phyloP scores from a whole-genome alignment of 441 rosid species.

The Populus hybrid region DNA sequence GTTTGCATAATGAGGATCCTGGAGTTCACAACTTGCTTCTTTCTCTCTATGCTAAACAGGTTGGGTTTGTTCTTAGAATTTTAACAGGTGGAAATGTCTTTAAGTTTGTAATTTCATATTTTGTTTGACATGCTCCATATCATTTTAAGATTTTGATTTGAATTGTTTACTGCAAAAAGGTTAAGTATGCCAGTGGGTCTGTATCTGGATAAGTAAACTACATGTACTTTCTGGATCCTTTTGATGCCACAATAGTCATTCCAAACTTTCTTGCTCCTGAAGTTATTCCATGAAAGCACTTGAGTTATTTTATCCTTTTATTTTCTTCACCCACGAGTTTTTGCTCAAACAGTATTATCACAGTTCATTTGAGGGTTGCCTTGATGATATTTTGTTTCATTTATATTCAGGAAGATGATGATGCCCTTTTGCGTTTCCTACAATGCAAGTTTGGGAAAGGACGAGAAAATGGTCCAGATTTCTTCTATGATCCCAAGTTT shows the following conservation, averaged over 20 bases:
- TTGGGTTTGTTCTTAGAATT: slow-evolving; percentile 19
- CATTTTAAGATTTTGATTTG: neutral
- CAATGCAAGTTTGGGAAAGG: slow-evolving; percentile 99
- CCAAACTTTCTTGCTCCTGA: neutral
- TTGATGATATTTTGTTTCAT: neutral
- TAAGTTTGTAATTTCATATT: neutral
- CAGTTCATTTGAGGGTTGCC: neutral
- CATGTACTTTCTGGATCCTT: neutral
- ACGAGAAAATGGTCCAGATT: slow-evolving; percentile 81
- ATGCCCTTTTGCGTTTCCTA: slow-evolving; percentile 86
- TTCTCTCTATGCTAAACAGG: slow-evolving; percentile 98
- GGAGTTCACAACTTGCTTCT: slow-evolving; percentile 97
- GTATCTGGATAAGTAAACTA: neutral
- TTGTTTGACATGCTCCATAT: neutral
- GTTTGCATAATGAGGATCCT: slow-evolving; percentile 93
- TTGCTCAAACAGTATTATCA: neutral
- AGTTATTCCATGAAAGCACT: neutral
- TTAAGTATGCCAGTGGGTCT: neutral
- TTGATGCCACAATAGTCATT: neutral
- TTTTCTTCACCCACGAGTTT: neutral
- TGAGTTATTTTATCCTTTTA: neutral
- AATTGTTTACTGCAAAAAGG: neutral
- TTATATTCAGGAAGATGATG: slow-evolving; percentile 80
- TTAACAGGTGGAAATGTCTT: neutral
- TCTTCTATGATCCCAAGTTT: slow-evolving; percentile 97